Conservation (phyloP, 495 filamentous ascomycete species). For the Oidiodendron maius region DNA sequence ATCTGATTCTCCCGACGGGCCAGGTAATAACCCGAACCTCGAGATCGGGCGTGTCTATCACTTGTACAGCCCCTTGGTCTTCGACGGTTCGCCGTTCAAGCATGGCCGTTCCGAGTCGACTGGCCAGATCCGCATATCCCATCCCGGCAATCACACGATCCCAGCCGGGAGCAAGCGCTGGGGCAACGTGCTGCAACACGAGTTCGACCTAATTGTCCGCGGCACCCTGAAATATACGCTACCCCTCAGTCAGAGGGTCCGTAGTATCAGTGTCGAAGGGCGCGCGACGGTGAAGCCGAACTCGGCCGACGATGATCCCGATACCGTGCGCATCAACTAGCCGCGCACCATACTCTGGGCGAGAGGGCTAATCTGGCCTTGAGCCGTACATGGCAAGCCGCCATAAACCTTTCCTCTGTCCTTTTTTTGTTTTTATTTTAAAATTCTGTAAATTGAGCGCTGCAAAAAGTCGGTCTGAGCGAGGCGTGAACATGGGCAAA, state of each 20-base stretch:
- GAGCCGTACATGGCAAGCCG: not conserved
- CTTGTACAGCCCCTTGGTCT: conserved; percentile 81
- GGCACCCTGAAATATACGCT: conserved; percentile 86
- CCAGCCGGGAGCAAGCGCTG: conserved; percentile 81
- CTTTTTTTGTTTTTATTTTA: not conserved
- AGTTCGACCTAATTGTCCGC: conserved; percentile 86
- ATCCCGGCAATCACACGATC: conserved; percentile 86
- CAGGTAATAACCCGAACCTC: conserved; percentile 69
- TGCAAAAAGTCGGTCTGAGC: not conserved
- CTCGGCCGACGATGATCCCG: conserved; percentile 29
- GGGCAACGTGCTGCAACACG: conserved; percentile 84
- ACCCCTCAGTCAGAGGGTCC: conserved; percentile 66
- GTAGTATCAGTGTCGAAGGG: conserved; percentile 45
- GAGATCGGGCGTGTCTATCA: conserved; percentile 78
- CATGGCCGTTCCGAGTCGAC: conserved; percentile 57
- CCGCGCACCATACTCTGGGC: not conserved
- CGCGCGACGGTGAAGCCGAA: conserved; percentile 39
- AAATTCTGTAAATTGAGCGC: conserved; percentile 2
- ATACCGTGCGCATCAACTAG: conserved; percentile 15
- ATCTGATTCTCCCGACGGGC: conserved; percentile 60
- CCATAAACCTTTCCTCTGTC: not conserved
- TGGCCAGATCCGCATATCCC: conserved; percentile 73
- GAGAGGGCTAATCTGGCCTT: too few relatives aligned
- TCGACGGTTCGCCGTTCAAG: conserved; percentile 82
- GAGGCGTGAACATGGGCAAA: not conserved